A percentile compares a stretch with the other conserved stretches of the same genome.
Evolutionary conservation across 2,329 filamentous ascomycete species (phyloP).

Genomic region (Pseudocercospora pini-densiflorae): DNA sequence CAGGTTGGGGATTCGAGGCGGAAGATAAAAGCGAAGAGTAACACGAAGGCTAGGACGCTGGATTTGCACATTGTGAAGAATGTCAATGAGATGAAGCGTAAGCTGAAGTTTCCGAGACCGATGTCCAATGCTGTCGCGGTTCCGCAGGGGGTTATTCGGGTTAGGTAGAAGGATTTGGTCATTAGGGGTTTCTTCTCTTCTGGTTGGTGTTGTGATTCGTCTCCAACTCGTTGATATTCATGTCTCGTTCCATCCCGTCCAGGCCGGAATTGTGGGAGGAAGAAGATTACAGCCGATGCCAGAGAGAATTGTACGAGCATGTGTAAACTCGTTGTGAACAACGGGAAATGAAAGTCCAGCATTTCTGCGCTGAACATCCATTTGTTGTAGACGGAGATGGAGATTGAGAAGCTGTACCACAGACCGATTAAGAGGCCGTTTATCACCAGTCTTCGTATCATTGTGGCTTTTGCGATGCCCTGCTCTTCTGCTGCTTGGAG

Average conservation of each 20-base stretch:
- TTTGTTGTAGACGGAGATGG: constrained; percentile 98
- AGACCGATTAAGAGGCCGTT: constrained; percentile 82
- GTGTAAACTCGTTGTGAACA: constrained; percentile 94
- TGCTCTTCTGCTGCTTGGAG: constrained; percentile 70
- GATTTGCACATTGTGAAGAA: constrained; percentile 99
- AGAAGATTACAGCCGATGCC: constrained; percentile 75
- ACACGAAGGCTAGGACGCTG: constrained; percentile 90
- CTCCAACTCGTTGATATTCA: constrained; percentile 26
- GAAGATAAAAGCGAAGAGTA: constrained; percentile 94
- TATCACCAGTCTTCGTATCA: constrained; percentile 70
- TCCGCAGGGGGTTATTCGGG: constrained; percentile 88
- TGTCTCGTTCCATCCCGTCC: constrained; percentile 45
- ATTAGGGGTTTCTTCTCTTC: constrained; percentile 64
- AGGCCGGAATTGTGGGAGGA: constrained; percentile 82
- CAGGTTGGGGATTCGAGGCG: constrained; percentile 85
- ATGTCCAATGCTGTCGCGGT: constrained; percentile 94
- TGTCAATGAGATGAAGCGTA: constrained; percentile 94
- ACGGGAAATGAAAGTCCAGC: constrained; percentile 88
- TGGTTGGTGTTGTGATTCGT: constrained; percentile 14
- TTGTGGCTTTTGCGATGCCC: constrained; percentile 70
- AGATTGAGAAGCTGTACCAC: constrained; percentile 91
- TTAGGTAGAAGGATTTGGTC: constrained; percentile 89
- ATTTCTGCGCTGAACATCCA: constrained; percentile 95
- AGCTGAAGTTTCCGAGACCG: constrained; percentile 90
- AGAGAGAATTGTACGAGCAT: constrained; percentile 94